Base-by-base conservation (phyloP, 202 grass and related monocot species). In the Schoenoplectus triqueter region DNA sequence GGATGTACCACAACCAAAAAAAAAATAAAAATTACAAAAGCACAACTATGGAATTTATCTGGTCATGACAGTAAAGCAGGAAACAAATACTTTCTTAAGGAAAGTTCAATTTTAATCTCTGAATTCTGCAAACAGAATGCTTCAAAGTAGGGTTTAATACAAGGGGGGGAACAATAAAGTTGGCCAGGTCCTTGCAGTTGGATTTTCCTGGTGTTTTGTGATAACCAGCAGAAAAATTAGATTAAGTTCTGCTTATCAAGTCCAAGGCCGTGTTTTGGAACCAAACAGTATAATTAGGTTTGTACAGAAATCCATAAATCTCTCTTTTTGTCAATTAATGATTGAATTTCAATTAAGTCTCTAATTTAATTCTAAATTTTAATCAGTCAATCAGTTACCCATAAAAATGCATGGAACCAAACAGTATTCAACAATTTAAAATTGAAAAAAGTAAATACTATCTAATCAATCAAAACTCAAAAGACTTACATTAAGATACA, bases 401-500 rank as follows among this genome's bases (percentile, higher is more conserved):
- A 67, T 67, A 31, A 67, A 42, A 72, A 42, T 10, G 45, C 69
- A 48, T 72, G n/a, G 45, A 48, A n/a, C n/a, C n/a, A n/a, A n/a
- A n/a, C n/a, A 42, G 9, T 74, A 74, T 74, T 9, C 47, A 74
- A 74, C 70, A 74, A 74, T 74, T 74, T 74, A 48, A 50, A 11
- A 74, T n/a, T 51, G 4, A 10, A 73, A 73, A 51, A 50, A 22
- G 47, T 21, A 73, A 52, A 51, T 6, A 11, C 13, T 21, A 73
- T 73, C 7, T 50, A 73, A 51, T 73, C 18, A 22, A 51, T 21
- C 2, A 51, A 73, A 20, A 64, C 3, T 60, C 82, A 6, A 15
- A 50, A 49, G 74, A 86, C 92, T 91, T 92, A 98, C 92, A 86
- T 95, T 95, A 81, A 98, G 92, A 87, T 92, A 98, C 42, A 98